Percentiles rank a stretch among this genome's conserved stretches.
Conservation (phyloP, 2,329 filamentous ascomycete genomes). For the Sporothrix euskadiensis region DNA sequence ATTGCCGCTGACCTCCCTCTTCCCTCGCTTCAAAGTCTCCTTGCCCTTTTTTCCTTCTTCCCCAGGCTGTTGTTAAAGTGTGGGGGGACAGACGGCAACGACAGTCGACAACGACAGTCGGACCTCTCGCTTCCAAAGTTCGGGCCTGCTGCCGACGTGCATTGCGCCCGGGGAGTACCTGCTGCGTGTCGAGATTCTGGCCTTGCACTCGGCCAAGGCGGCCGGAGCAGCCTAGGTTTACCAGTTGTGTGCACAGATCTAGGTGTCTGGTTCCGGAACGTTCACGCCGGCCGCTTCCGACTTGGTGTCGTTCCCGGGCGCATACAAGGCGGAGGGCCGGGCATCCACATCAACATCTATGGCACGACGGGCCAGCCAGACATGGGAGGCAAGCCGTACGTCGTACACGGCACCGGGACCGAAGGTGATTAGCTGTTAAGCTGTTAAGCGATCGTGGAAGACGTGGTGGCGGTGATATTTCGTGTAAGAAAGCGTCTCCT, state of each 20-base stretch:
- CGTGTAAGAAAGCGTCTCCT: neutral
- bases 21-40: neutral
- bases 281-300: conserved; percentile 41
- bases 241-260: conserved; percentile 48
- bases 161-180: conserved; percentile 57
- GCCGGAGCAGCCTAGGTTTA: conserved; percentile 47
- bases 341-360: conserved; percentile 52
- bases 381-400: conserved; percentile 46
- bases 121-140: conserved; percentile 6
- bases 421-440: conserved; percentile 39
- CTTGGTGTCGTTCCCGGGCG: conserved; percentile 50
- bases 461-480: neutral
- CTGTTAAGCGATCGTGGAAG: conserved; percentile 35
- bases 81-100: neutral
- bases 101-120: neutral
- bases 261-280: conserved; percentile 44
- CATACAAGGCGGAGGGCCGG: conserved; percentile 48
- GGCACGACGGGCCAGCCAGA: conserved; percentile 45
- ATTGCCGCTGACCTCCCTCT: neutral
- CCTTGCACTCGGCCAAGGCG: conserved; percentile 51
- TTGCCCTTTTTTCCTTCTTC: neutral
- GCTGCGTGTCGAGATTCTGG: conserved; percentile 55
- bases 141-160: conserved; percentile 37
- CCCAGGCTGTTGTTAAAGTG: neutral
- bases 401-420: conserved; percentile 45